phyloP scores from a whole-genome alignment of 331 rosid genomes.

The Arachis monticola region DNA sequence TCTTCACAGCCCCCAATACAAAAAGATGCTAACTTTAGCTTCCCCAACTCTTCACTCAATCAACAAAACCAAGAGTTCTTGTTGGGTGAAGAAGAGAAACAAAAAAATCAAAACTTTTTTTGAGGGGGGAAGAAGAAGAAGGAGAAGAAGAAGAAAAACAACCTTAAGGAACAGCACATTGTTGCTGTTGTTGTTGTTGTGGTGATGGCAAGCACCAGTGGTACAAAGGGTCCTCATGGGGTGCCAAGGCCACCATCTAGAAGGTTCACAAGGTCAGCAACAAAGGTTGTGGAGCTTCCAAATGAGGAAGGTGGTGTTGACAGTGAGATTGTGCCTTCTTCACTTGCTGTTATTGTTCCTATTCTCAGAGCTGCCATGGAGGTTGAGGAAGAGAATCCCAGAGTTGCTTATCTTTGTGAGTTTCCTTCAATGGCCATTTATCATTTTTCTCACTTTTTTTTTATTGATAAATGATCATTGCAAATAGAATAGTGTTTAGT shows the following conservation, averaged over 20 bases:
- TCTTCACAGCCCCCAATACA: constrained; percentile 38
- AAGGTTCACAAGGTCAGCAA: constrained; percentile 47
- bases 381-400: constrained; percentile 64
- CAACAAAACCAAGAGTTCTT: constrained; percentile 1
- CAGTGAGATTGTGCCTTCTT: constrained; percentile 78
- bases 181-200: constrained; percentile 24
- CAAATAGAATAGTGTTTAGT: no score
- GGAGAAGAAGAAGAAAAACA: background rate
- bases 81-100: constrained; percentile 6
- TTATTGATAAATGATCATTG: no score
- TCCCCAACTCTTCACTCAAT: constrained; percentile 47
- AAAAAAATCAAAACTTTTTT: background rate
- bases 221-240: constrained; percentile 56
- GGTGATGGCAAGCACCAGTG: constrained; percentile 88
- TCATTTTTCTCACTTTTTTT: no score
- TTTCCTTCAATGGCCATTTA: constrained; percentile 1
- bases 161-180: background rate
- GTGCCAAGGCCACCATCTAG: constrained; percentile 52
- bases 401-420: constrained; percentile 97
- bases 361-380: constrained; percentile 91
- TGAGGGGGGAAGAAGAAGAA: background rate
- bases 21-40: constrained; percentile 46
- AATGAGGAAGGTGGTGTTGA: constrained; percentile 58
- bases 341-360: constrained; percentile 67
- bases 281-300: constrained; percentile 55